Conservation (phyloP, 495 filamentous ascomycete genomes). For the Penicillium longicatenatum region DNA sequence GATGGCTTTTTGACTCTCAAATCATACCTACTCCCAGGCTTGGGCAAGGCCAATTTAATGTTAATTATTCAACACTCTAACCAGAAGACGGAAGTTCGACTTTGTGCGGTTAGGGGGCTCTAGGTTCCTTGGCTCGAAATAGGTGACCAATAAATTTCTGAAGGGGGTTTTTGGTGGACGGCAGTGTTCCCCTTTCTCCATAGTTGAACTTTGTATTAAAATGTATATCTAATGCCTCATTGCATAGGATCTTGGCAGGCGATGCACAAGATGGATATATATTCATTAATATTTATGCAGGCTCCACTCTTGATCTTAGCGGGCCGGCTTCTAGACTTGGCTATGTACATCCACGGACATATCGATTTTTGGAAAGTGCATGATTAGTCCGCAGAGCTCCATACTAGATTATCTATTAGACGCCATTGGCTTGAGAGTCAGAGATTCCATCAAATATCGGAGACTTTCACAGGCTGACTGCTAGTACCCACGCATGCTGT, state of each 20-base stretch:
- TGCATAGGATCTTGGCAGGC: too few relatives aligned
- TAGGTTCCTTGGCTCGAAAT: not conserved
- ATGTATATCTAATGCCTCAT: too few relatives aligned
- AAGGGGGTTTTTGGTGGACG: not conserved
- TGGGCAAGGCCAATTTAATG: not conserved
- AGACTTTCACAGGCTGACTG: too few relatives aligned
- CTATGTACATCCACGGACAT: too few relatives aligned
- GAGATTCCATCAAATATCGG: too few relatives aligned
- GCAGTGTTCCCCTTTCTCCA: not conserved
- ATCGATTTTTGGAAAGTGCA: too few relatives aligned
- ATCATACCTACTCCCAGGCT: not conserved
- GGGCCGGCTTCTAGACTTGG: too few relatives aligned
- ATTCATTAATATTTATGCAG: not conserved
- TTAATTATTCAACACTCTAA: not conserved
- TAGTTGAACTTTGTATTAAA: not conserved
- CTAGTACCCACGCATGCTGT: not conserved
- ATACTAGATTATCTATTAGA: too few relatives aligned
- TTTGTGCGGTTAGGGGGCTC: not conserved
- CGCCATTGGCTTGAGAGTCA: too few relatives aligned
- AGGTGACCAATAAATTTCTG: not conserved
- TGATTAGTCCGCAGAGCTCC: too few relatives aligned
- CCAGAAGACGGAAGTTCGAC: not conserved
- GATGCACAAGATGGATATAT: not conserved
- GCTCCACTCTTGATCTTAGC: not conserved
- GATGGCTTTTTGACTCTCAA: not conserved